phyloP scores from a whole-genome alignment of 1,139 yeast species.

The Kodamaea anthophila region DNA sequence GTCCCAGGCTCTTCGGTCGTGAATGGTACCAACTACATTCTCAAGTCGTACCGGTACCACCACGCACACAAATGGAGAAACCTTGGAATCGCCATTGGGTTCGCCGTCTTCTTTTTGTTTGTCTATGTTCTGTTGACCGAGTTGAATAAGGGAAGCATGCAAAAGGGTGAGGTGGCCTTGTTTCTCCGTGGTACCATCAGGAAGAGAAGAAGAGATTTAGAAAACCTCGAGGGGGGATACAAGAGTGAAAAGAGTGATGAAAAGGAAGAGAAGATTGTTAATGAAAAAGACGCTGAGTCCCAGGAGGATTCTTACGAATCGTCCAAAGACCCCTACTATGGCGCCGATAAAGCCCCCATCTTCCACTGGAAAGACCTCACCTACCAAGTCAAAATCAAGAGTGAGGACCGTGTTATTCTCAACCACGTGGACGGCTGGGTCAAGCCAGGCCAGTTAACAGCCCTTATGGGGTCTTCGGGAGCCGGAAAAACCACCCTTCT shows the following conservation, averaged over 20 bases:
- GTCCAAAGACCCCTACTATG: not conserved
- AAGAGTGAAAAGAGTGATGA: slow-evolving; percentile 12
- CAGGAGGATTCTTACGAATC: slow-evolving; percentile 1
- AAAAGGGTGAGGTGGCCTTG: slow-evolving; percentile 76
- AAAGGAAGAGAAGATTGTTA: slow-evolving; percentile 12
- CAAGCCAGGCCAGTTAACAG: slow-evolving; percentile 28
- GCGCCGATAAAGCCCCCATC: no score
- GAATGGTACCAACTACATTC: slow-evolving; percentile 53
- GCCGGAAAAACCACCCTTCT: slow-evolving; percentile 77
- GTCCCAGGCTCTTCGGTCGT: slow-evolving; percentile 50
- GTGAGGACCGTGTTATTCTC: slow-evolving; percentile 57
- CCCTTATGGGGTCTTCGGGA: slow-evolving; percentile 75
- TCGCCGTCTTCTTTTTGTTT: slow-evolving; percentile 46
- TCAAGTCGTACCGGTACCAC: slow-evolving; percentile 39
- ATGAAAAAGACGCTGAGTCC: slow-evolving; percentile 9
- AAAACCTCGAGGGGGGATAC: no score
- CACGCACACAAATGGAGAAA: slow-evolving; percentile 76
- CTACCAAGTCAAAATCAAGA: slow-evolving; percentile 64
- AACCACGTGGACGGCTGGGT: slow-evolving; percentile 67
- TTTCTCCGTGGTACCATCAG: slow-evolving; percentile 40
- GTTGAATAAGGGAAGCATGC: slow-evolving; percentile 65
- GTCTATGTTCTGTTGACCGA: slow-evolving; percentile 57
- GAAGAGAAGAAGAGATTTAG: slow-evolving; percentile 19
- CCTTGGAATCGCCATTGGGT: slow-evolving; percentile 63
- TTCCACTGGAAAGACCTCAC: slow-evolving; percentile 80